Percentiles rank a stretch among this genome's conserved stretches.
Evolutionary conservation across 768 basidiomycete genomes (phyloP).

Genomic region (Suillus variegatus): DNA sequence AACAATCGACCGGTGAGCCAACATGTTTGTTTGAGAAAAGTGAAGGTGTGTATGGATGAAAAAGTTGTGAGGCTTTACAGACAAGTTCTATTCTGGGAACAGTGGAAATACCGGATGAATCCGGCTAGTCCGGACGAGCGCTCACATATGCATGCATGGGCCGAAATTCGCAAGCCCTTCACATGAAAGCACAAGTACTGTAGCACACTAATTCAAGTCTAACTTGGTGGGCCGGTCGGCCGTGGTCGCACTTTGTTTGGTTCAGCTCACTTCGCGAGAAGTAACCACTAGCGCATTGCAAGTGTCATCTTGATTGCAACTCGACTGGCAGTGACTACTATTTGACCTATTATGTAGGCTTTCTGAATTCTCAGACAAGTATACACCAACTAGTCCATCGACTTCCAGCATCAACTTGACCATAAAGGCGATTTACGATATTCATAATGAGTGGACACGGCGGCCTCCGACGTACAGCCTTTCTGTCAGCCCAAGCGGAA

Average conservation of each 20-base stretch:
- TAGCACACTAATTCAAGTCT: background rate
- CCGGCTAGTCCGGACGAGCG: background rate
- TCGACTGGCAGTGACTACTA: background rate
- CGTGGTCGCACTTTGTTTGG: background rate
- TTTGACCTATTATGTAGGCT: background rate
- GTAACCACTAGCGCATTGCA: background rate
- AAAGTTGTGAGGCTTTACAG: conserved; percentile 12
- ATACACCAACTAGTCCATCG: background rate
- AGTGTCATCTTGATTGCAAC: background rate
- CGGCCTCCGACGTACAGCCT: background rate
- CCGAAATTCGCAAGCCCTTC: background rate
- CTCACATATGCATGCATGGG: too few relatives aligned
- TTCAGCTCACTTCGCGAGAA: background rate
- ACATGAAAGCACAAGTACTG: background rate
- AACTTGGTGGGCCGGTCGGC: background rate
- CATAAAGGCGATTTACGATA: background rate
- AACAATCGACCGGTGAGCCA: conserved; percentile 57
- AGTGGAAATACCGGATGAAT: conserved; percentile 2
- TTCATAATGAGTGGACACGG: background rate
- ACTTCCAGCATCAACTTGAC: background rate
- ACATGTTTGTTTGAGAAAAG: conserved; percentile 46
- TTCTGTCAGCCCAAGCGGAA: background rate
- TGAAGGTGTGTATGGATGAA: conserved; percentile 19
- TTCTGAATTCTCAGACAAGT: background rate
- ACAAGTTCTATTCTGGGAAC: conserved; percentile 7